Conservation (phyloP, 345 rosid genomes). For the Sonneratia caseolaris region DNA sequence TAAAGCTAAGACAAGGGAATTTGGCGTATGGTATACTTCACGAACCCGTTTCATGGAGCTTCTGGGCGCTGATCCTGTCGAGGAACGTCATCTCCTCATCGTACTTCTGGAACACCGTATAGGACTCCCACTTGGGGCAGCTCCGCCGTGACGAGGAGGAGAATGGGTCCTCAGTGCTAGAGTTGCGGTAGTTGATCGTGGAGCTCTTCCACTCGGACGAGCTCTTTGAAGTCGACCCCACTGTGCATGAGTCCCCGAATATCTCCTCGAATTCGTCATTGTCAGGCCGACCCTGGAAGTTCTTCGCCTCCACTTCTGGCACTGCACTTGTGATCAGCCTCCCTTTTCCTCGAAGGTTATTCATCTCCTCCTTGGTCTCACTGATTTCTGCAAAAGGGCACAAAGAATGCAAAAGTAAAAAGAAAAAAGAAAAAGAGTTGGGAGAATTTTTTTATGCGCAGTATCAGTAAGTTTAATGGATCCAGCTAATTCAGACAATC, state of each 20-base stretch:
- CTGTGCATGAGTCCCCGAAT: slow-evolving; percentile 74
- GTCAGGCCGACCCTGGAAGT: background rate
- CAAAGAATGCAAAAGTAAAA: no score
- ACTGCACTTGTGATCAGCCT: background rate
- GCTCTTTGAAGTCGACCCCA: slow-evolving; percentile 93
- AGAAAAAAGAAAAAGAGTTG: no score
- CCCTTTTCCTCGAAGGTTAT: background rate
- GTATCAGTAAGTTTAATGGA: no score
- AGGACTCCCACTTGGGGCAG: slow-evolving; percentile 96
- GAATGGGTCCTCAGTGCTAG: slow-evolving; percentile 78
- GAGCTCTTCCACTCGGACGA: slow-evolving; percentile 99
- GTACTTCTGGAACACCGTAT: slow-evolving; percentile 91
- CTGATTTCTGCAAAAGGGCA: background rate
- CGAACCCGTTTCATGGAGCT: slow-evolving; percentile 81
- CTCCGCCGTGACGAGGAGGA: slow-evolving; percentile 88
- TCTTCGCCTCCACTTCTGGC: slow-evolving; percentile 5
- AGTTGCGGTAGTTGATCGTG: slow-evolving; percentile 48
- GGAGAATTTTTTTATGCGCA: no score
- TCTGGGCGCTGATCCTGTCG: slow-evolving; percentile 67
- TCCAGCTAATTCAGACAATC: no score
- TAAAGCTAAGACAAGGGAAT: background rate
- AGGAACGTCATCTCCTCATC: slow-evolving; percentile 97
- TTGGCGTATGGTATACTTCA: background rate
- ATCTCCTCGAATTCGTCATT: slow-evolving; percentile 18
- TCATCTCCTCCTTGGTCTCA: background rate